Base-by-base conservation (phyloP, 305 asterid species). In the Plantago lanceolata region DNA sequence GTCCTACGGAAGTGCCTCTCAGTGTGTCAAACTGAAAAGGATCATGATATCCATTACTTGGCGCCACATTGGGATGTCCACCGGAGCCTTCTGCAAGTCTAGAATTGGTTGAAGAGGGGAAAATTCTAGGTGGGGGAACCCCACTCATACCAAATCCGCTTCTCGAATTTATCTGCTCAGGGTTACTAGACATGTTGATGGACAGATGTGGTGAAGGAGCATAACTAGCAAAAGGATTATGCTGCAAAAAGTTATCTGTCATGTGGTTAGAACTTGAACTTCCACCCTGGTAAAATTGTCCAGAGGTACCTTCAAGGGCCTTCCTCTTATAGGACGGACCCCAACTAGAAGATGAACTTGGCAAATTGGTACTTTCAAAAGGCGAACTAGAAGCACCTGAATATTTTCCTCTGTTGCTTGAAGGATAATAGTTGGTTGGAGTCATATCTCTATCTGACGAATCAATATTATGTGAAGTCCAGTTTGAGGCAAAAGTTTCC, bases 311-410 rank as follows among this genome's bases (percentile, higher is more conserved):
- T 71, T 77, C 82, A 37, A 73, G 58, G 53, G 66, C 69, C 69
- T 73, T 73, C 63, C 77, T 72, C 72, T 70, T 77, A 61, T 74
- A 73, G 56, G 82, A 73, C 28, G 65, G 61, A 63, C 79, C 77
- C 76, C 79, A 61, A 57, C 70, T 73, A 56, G 66, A 53, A 65
- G 78, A 66, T 33, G 79, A 56, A 57, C 65, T 55, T 66, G 78
- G 65, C 28, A 66, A 55, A 40, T 57, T 71, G 40, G 61, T 68
- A 61, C 61, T 61, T 37, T 72, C 81, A 48, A 56, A 52, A 35
- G 58, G 64, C 29, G 70, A 68, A 63, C 78, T 71, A 57, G 78
- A 75, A 68, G 65, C 68, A 66, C 78, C 73, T 0, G 79, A 62
- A 71, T 71, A 65, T 31, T 61, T 37, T 62, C 73, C 76, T 40